Percentiles rank a stretch among this genome's conserved stretches.
Conservation (phyloP, 345 rosid genomes). For the Euphorbia tirucalli region DNA sequence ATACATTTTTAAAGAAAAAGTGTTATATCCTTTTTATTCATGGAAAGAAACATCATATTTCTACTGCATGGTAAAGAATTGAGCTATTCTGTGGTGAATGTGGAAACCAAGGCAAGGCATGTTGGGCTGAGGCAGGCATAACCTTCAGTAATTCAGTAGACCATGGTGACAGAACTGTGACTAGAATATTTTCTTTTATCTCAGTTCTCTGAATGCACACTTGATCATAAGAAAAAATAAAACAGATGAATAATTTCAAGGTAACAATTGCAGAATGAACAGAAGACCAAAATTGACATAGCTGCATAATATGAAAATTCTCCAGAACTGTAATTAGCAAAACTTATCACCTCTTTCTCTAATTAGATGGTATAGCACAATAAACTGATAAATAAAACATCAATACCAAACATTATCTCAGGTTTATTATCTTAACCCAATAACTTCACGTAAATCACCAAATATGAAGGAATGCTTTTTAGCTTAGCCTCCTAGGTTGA, state of each 20-base stretch:
- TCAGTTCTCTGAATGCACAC: background rate
- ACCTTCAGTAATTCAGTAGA: background rate
- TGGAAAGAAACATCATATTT: background rate
- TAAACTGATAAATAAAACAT: background rate
- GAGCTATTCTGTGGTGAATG: background rate
- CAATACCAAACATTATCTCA: background rate
- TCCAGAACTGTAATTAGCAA: background rate
- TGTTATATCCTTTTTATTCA: background rate
- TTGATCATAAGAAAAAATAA: background rate
- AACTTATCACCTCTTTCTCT: background rate
- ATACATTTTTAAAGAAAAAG: conserved; percentile 7
- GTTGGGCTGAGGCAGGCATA: background rate
- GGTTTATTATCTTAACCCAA: background rate
- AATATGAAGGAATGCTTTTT: too few species aligned
- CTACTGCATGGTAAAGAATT: background rate
- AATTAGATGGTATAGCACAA: background rate
- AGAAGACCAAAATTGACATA: background rate
- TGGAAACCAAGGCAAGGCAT: background rate
- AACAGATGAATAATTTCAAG: background rate
- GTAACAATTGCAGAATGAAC: background rate
- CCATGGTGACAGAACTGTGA: background rate
- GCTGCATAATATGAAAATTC: background rate
- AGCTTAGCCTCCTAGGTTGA: background rate
- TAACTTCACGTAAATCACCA: background rate
- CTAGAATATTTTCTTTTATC: background rate